Percentiles rank a stretch among this genome's conserved stretches.
Evolutionary conservation across 2,329 filamentous ascomycete genomes (phyloP).

Genomic region (Verticillium dahliae): DNA sequence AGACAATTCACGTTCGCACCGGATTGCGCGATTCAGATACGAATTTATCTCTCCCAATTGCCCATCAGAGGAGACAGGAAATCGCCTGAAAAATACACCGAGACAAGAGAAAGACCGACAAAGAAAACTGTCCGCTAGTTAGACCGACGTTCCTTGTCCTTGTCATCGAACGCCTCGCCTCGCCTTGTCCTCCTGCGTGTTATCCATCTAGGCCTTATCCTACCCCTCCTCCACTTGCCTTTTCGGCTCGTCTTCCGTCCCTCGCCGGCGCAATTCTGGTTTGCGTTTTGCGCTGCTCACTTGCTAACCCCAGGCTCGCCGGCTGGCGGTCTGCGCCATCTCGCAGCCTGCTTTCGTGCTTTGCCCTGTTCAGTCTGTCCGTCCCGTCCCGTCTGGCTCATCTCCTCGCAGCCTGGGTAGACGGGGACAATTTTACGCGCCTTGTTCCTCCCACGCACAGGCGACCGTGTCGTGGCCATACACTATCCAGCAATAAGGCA

Average conservation of each 20-base stretch:
- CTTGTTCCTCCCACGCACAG: background rate
- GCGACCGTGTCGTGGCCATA: background rate
- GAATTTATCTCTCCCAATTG: background rate
- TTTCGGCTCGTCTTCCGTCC: background rate
- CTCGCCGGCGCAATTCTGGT: background rate
- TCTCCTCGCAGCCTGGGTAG: background rate
- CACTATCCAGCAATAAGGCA: background rate
- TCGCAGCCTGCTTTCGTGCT: constrained; percentile 12
- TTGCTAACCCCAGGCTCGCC: background rate
- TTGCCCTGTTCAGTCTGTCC: constrained; percentile 3
- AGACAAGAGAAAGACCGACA: background rate
- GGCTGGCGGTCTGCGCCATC: constrained; percentile 6
- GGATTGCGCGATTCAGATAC: background rate
- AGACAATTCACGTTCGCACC: background rate
- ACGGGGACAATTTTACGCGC: background rate
- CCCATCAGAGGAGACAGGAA: background rate
- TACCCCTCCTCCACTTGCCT: background rate
- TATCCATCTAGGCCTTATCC: background rate
- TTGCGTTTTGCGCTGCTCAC: background rate
- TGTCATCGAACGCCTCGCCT: background rate
- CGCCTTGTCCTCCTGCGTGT: background rate
- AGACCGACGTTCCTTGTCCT: background rate
- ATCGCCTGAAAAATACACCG: background rate
- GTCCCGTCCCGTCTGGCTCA: constrained; percentile 3
- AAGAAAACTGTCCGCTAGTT: background rate